These are phyloP conservation scores for Cladosporium sp. DNA, from an alignment of 2,329 filamentous ascomycete genomes.

Conservation along the genomic window DNA sequence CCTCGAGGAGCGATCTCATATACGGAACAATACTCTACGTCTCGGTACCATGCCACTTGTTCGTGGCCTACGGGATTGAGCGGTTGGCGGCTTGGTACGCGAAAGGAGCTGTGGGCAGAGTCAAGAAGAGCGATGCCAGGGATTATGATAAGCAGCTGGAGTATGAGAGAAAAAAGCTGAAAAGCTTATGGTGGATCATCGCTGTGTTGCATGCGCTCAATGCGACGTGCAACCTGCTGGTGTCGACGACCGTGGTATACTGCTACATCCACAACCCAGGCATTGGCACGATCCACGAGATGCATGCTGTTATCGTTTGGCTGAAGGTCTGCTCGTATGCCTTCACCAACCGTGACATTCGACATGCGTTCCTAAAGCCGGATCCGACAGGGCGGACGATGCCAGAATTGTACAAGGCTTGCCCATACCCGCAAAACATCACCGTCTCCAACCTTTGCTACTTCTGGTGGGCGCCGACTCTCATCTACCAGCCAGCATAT, in stretches of 20 bases:
- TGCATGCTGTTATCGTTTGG: slow-evolving; percentile 94
- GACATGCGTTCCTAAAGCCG: slow-evolving; percentile 72
- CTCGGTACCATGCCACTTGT: slow-evolving; percentile 84
- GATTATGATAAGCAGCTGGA: slow-evolving; percentile 59
- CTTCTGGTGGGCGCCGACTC: slow-evolving; percentile 97
- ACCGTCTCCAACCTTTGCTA: slow-evolving; percentile 84
- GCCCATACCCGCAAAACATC: slow-evolving; percentile 89
- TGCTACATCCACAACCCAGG: slow-evolving; percentile 88
- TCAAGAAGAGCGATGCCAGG: slow-evolving; percentile 51
- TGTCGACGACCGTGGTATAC: slow-evolving; percentile 85
- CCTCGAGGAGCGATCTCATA: slow-evolving; percentile 72
- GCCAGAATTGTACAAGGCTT: slow-evolving; percentile 77
- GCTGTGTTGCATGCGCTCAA: slow-evolving; percentile 81
- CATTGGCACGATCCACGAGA: slow-evolving; percentile 85
- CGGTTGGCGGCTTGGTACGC: slow-evolving; percentile 78
- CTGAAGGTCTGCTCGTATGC: slow-evolving; percentile 95
- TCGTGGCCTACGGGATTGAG: slow-evolving; percentile 89
- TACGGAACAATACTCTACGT: slow-evolving; percentile 78
- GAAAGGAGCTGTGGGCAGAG: slow-evolving; percentile 62
- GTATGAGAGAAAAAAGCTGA: slow-evolving; percentile 25
- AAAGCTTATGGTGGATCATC: slow-evolving; percentile 67
- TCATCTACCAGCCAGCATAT: slow-evolving; percentile 96
- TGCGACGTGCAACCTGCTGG: slow-evolving; percentile 73
- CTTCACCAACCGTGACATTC: slow-evolving; percentile 92
- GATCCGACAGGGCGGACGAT: slow-evolving; percentile 72